A percentile compares a stretch with the other conserved stretches of the same genome.
These are phyloP conservation scores for Brettanomyces nanus DNA, from an alignment of 805 yeast species.

Conservation along the genomic window DNA sequence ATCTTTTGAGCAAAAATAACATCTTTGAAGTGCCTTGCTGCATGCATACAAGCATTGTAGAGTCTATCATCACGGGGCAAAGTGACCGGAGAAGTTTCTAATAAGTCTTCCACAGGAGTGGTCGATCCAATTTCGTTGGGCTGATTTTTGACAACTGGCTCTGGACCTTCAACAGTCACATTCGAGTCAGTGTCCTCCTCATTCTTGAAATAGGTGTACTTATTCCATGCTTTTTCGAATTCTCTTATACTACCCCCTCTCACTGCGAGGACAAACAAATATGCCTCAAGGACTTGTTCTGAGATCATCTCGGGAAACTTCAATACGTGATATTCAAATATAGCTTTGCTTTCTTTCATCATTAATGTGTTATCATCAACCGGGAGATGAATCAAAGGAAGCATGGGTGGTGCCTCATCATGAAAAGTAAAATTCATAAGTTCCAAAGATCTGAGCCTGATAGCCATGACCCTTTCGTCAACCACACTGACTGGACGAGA, in stretches of 20 bases:
- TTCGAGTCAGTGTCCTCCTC: constrained; percentile 16
- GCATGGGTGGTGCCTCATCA: constrained; percentile 62
- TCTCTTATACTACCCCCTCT: constrained; percentile 29
- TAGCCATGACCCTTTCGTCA: constrained; percentile 33
- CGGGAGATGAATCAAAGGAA: constrained; percentile 35
- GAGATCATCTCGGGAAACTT: constrained; percentile 36
- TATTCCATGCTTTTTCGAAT: constrained; percentile 28
- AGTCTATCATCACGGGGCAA: constrained; percentile 37
- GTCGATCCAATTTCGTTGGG: too few relatives aligned
- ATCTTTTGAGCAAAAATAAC: constrained; percentile 51
- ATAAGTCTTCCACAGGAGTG: constrained; percentile 7
- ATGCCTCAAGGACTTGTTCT: constrained; percentile 38
- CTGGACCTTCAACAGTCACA: constrained; percentile 11
- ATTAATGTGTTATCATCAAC: constrained; percentile 30
- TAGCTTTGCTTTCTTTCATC: constrained; percentile 68
- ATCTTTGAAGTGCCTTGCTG: constrained; percentile 51
- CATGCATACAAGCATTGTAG: constrained; percentile 56
- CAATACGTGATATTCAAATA: constrained; percentile 51
- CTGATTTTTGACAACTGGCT: constrained; percentile 14
- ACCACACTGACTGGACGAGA: constrained; percentile 24
- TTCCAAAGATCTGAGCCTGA: constrained; percentile 30
- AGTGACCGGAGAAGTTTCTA: constrained; percentile 14
- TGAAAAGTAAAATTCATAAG: constrained; percentile 24
- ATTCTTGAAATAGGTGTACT: constrained; percentile 28
- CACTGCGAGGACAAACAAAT: constrained; percentile 38